Base-by-base conservation (phyloP, 2,329 filamentous ascomycete species). In the Sclerotiophoma versabilis region DNA sequence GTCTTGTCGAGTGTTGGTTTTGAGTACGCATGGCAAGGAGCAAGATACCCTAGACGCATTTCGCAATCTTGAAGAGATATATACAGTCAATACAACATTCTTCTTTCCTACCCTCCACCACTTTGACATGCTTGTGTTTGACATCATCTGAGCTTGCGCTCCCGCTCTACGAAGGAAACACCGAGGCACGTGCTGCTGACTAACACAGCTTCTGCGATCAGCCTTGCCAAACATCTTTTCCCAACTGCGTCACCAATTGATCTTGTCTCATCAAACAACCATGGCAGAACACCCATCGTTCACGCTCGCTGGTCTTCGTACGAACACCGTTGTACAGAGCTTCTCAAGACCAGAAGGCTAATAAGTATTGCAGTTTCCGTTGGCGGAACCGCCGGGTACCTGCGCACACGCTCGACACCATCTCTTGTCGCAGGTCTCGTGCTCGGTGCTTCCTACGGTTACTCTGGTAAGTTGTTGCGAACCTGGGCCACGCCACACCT, bases 231-330 rank as follows among this genome's bases (percentile, higher is more conserved):
- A 15, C 43, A 19, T 38, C n/a, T 30, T 9, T 19, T n/a, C 14
- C 1, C 19, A 19, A 0, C 23, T n/a, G 41, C 39, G 41, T 44
- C 39, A 15, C 3, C 41, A 20, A 14, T n/a, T 32, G 29, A 34
- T 36, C n/a, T 12, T 15, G 4, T 22, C 9, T 5, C 26, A 45
- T 41, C 33, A 23, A 49, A 11, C 19, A 26, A 49, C 23, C 14
- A 70, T 70, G 67, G 67, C 67, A 19, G 65, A 70, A 37, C 67
- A 70, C 41, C 67, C 67, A 2, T 70, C 67, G 8, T 70, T 70
- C 36, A 68, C 67, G 4, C 61, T 70, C 15, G 65, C 67, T 22
- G 67, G 64, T 19, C 61, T 70, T 12, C 45, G 67, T 70, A 62
- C 59, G 65, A 17, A 22, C 23, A 17, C 5, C 10, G 4, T 6